Conservation (phyloP, 2,329 filamentous ascomycete species). For the Golovinomyces cichoracearum region DNA sequence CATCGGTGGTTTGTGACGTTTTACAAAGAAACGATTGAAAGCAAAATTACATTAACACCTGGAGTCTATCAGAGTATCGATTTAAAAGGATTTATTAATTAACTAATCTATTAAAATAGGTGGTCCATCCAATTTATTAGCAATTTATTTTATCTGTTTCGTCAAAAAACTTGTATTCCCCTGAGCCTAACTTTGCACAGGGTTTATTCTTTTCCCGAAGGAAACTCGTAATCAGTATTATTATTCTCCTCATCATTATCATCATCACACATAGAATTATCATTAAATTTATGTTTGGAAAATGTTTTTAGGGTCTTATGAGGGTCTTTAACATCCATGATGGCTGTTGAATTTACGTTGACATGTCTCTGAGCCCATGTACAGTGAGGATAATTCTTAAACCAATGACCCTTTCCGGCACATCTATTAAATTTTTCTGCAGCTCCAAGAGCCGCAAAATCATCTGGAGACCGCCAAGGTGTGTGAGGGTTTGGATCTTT, state of each 20-base stretch:
- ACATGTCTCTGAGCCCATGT: neutral
- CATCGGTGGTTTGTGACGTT: neutral
- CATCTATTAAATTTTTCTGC: neutral
- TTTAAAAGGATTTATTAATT: constrained; percentile 1
- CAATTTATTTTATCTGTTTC: neutral
- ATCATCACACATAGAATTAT: too few relatives aligned
- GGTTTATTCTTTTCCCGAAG: neutral
- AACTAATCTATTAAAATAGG: neutral
- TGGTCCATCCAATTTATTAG: neutral
- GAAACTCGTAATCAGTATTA: too few relatives aligned
- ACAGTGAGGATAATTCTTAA: neutral
- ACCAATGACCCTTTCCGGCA: neutral
- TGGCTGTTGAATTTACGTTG: neutral
- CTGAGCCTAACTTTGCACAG: neutral
- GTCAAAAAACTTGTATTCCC: neutral
- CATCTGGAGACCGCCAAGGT: neutral
- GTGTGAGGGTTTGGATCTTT: neutral
- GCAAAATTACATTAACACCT: neutral
- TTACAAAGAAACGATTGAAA: neutral
- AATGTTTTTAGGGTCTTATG: too few relatives aligned
- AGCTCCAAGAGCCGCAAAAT: neutral
- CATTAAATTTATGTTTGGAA: too few relatives aligned
- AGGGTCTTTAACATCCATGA: too few relatives aligned
- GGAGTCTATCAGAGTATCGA: neutral
- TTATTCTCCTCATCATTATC: too few relatives aligned